A percentile compares a stretch with the other conserved stretches of the same genome.
phyloP scores from a whole-genome alignment of 2,329 filamentous ascomycete species.

The Ophiocordyceps camponoti-floridani region DNA sequence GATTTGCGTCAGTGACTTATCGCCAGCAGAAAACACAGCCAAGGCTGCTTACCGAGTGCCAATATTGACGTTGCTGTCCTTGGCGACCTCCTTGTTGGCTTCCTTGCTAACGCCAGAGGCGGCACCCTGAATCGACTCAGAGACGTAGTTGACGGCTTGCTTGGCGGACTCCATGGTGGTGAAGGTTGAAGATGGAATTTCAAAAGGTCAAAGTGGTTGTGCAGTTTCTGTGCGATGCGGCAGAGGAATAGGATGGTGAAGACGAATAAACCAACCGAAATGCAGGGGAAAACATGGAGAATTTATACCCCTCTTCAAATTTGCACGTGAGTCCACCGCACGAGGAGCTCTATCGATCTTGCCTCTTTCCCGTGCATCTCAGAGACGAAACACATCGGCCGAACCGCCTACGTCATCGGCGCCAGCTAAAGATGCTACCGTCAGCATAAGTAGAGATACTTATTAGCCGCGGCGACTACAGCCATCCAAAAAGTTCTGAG shows the following conservation, averaged over 20 bases:
- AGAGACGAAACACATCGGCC: neutral
- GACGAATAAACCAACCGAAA: neutral
- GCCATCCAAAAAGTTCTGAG: too few species aligned
- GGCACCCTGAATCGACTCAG: slow-evolving; percentile 41
- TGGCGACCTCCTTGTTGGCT: slow-evolving; percentile 51
- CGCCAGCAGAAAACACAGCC: neutral
- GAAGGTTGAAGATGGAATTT: neutral
- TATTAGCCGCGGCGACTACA: too few species aligned
- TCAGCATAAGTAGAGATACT: neutral
- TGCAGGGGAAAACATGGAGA: neutral
- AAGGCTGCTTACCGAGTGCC: slow-evolving; percentile 28
- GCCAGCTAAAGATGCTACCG: neutral
- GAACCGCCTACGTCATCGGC: neutral
- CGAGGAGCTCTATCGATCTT: neutral
- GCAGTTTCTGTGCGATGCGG: neutral
- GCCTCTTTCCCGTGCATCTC: neutral
- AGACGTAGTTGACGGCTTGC: slow-evolving; percentile 49
- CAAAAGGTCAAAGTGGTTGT: neutral
- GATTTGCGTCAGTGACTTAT: slow-evolving; percentile 10
- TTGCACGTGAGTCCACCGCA: neutral
- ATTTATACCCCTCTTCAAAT: neutral
- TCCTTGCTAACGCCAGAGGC: slow-evolving; percentile 43
- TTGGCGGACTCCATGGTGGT: slow-evolving; percentile 29
- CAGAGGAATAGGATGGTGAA: neutral
- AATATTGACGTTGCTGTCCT: slow-evolving; percentile 35